Base-by-base conservation (phyloP, 2,329 filamentous ascomycete species). In the Venturia nashicola region DNA sequence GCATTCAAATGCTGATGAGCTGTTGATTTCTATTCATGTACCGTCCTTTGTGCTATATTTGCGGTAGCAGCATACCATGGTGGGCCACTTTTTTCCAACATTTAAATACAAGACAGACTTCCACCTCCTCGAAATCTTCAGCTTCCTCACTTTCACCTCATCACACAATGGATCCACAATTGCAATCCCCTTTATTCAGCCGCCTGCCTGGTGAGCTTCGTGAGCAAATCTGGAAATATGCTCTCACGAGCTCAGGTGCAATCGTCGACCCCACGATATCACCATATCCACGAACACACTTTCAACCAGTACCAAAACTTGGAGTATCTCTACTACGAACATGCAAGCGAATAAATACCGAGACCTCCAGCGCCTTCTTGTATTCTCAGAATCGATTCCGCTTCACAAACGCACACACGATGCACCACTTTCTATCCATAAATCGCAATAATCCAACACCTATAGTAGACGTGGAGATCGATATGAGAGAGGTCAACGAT, bases 381-480 rank as follows among this genome's bases (percentile, higher is more conserved):
- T 74, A 72, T 65, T 62, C 70, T 6, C 68, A 69, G 3, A 76
- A 76, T 65, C 69, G 66, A 12, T 76, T 76, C 66, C 68, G 70
- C 48, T 77, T 77, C 67, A 75, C 72, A 7, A 69, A 66, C 42
- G 68, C 72, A 18, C 69, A 71, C 36, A 66, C 67, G 54, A 69
- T 71, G 61, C 69, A 68, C 4, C 54, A 63, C 11, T 77, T 76
- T 68, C 67, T 76, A 42, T 66, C 67, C 2, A 64, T 75, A 7
- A 68, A 69, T 7, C 54, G 67, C 6, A 60, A 66, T 12, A 65
- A 70, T 61, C 66, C 68, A 44, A 64, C 66, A 3, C 66, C 67
- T 23, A 67, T 77, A 5, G 67, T 68, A 2, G 70, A 74, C 61
- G 63, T 77, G n/a, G 73, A 76, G 46, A 69, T 77, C 55, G 73